Evolutionary conservation across 2,329 filamentous ascomycete genomes (phyloP), one percentile per base, ranked within the genome.

Genomic region (Pseudofabraea citricarpa): DNA sequence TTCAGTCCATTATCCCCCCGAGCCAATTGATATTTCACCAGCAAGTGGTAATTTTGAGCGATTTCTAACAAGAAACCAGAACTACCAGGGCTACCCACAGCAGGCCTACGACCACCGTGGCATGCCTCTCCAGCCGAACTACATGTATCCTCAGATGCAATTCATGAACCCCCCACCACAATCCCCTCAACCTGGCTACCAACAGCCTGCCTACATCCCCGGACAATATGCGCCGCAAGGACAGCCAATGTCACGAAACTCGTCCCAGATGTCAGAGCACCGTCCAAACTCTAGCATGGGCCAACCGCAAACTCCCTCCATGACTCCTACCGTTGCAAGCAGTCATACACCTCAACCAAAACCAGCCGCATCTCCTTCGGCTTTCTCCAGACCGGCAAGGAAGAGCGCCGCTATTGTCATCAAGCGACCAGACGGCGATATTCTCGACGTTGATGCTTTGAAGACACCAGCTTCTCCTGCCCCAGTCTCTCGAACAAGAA

Each of bases 391-490:
- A 50, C 53, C 59, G 6, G 29, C 55, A 18, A 51, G 60, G 39
- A 87, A 85, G 72, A 89, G 79, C 64, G 82, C 81, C 37, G 82
- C 85, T 1, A 85, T 96, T 52, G 74, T 82, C 38, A 95, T 96
- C 72, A 94, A 89, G 73, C 87, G 89, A 58, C 77, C 84, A 22
- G 77, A 83, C 43, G 90, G 89, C 49, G 88, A 93, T 60, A 79
- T 81, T 22, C 71, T 96, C 10, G 81, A 89, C 55, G 77, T 73
- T 69, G 87, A 70, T 61, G 78, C 67, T 43, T 67, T 77, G 42
- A 86, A 84, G 66, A 79, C 82, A 1, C 81, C 84, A 16, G 80
- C 83, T 12, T 74, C 75, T 13, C 74, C 45, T 68, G 36, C 74
- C 16, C 75, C 73, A 44, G 72, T 74, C 21, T 73, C 67, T 35